Evolutionary conservation across 2,329 filamentous ascomycete species (phyloP).

Genomic region (Thelonectria olida): DNA sequence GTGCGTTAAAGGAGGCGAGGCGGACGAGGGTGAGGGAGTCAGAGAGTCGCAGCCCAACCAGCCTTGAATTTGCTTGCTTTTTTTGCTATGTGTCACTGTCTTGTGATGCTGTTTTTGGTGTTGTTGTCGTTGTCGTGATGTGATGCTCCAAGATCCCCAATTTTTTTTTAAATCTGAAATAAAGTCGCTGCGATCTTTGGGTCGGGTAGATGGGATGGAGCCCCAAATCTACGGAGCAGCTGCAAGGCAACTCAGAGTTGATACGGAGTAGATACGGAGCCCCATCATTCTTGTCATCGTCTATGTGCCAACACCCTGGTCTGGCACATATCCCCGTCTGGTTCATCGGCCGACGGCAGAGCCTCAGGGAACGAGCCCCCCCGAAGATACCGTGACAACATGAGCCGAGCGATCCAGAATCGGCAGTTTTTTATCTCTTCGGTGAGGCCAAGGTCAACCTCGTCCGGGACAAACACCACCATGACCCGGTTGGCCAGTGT

Average conservation of each 20-base stretch:
- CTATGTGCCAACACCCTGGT: neutral
- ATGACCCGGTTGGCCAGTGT: too few species aligned
- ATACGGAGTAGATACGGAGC: neutral
- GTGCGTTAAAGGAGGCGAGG: slow-evolving; percentile 25
- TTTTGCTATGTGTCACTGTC: neutral
- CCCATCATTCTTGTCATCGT: neutral
- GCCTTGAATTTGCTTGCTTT: neutral
- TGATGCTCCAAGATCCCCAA: neutral
- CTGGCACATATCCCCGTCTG: neutral
- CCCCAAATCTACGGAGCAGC: slow-evolving; percentile 4
- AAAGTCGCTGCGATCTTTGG: slow-evolving; percentile 14
- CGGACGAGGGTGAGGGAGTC: slow-evolving; percentile 17
- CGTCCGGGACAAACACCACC: too few species aligned
- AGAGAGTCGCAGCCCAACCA: slow-evolving; percentile 10
- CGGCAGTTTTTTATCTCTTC: slow-evolving; percentile 26
- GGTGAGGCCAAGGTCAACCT: too few species aligned
- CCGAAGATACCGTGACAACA: slow-evolving; percentile 21
- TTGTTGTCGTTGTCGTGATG: neutral
- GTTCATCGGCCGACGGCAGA: slow-evolving; percentile 24
- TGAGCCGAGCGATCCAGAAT: slow-evolving; percentile 30
- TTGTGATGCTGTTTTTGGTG: neutral
- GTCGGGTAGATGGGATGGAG: slow-evolving; percentile 20
- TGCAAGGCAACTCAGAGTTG: neutral
- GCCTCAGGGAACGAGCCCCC: slow-evolving; percentile 17
- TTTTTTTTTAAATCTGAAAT: neutral